A percentile compares a stretch with the other conserved stretches of the same genome.
Conservation (phyloP, 331 rosid genomes). For the Malus hybrid region DNA sequence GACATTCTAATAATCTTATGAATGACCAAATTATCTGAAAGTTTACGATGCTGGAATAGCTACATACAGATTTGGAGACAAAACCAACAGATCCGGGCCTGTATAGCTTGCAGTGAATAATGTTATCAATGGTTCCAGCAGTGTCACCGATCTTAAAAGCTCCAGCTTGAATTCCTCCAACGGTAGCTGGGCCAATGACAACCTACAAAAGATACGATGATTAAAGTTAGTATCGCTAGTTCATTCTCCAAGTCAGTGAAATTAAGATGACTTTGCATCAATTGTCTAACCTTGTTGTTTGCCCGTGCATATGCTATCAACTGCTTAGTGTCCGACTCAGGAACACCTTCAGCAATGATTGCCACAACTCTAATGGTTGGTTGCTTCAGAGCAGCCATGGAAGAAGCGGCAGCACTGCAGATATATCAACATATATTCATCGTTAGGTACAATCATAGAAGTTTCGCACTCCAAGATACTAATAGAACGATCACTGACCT, state of each 20-base stretch:
- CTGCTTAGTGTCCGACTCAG: constrained; percentile 84
- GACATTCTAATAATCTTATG: not conserved
- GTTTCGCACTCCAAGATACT: not conserved
- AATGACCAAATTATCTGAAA: not conserved
- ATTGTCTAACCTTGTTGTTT: constrained; percentile 71
- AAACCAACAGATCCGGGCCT: constrained; percentile 99
- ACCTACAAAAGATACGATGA: constrained; percentile 49
- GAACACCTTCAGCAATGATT: constrained; percentile 98
- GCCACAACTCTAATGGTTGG: constrained; percentile 23
- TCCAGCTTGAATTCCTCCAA: constrained; percentile 99
- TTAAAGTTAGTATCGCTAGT: constrained; percentile 10
- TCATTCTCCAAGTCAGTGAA: constrained; percentile 7
- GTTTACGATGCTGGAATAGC: not conserved
- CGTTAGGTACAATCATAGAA: not conserved
- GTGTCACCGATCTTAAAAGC: constrained; percentile 99
- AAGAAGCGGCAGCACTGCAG: constrained; percentile 95
- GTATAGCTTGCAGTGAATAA: constrained; percentile 90
- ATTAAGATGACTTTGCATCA: constrained; percentile 11
- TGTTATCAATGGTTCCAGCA: constrained; percentile 96
- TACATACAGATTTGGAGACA: constrained; percentile 96
- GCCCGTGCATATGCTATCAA: constrained; percentile 90
- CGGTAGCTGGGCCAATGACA: constrained; percentile 96
- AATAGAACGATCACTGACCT: constrained; percentile 42
- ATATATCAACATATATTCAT: constrained; percentile 9
- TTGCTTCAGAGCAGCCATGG: constrained; percentile 14